Conservation (phyloP, 2,329 filamentous ascomycete species). For the Aspergillus versicolor region DNA sequence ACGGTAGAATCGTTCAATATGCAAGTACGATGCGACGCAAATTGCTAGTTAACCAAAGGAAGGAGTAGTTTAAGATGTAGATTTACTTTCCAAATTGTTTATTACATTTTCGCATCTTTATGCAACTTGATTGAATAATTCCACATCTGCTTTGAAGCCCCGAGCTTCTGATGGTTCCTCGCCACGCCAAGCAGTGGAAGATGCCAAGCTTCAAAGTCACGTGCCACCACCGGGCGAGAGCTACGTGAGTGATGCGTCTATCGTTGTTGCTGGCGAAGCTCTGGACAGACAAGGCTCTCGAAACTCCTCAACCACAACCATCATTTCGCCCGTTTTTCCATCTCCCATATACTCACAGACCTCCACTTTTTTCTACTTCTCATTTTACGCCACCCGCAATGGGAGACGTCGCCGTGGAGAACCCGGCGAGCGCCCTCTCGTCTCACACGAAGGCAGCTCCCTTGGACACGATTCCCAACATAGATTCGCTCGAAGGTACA, state of each 20-base stretch:
- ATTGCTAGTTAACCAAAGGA: too few relatives aligned
- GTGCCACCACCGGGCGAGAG: neutral
- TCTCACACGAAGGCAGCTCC: slow-evolving; percentile 79
- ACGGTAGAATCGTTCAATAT: too few relatives aligned
- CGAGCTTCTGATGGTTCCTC: slow-evolving; percentile 7
- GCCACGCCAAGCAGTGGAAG: neutral
- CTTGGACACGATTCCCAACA: slow-evolving; percentile 77
- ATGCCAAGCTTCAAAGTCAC: slow-evolving; percentile 2
- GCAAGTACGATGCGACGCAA: too few relatives aligned
- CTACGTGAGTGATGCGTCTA: slow-evolving; percentile 3
- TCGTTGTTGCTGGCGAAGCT: neutral
- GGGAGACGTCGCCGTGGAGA: slow-evolving; percentile 86
- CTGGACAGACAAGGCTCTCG: neutral
- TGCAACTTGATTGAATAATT: neutral
- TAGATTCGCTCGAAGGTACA: slow-evolving; percentile 85
- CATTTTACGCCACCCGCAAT: slow-evolving; percentile 50
- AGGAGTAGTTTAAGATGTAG: too few relatives aligned
- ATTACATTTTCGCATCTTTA: too few relatives aligned
- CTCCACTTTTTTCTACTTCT: neutral
- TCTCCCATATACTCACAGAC: neutral
- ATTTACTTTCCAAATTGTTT: too few relatives aligned
- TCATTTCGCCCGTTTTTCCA: neutral
- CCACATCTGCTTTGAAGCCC: neutral
- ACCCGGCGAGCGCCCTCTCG: slow-evolving; percentile 68
- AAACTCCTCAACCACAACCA: neutral